Percentiles rank a stretch among this genome's conserved stretches.
These are phyloP conservation scores for slime mould (Dictyostelium discoideum) DNA, from an alignment of 78 protist genomes.

Conservation along the genomic window DNA sequence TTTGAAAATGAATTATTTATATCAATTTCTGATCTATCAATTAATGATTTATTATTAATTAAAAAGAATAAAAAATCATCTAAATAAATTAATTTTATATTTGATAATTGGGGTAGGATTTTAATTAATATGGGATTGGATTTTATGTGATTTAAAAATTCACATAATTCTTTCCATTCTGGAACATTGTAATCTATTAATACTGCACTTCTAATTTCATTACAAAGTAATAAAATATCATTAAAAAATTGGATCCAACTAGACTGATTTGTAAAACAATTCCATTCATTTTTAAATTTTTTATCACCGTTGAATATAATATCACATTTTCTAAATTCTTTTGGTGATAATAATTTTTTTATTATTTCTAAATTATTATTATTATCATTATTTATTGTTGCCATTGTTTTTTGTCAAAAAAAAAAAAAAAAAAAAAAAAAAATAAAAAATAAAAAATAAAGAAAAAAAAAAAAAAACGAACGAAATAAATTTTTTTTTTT, in stretches of 20 bases:
- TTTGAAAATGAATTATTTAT: not conserved
- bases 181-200: slow-evolving; percentile 8
- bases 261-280: not conserved
- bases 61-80: slow-evolving; percentile 24
- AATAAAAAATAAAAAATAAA: not conserved
- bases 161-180: slow-evolving; percentile 13
- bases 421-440: not conserved
- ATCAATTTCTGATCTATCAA: not conserved
- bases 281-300: slow-evolving; percentile 7
- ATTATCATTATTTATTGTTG: not conserved
- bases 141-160: not conserved
- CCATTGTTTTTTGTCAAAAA: not conserved
- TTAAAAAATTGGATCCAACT: slow-evolving; percentile 7
- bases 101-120: not conserved
- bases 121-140: not conserved
- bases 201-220: not conserved
- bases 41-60: not conserved
- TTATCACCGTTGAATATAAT: not conserved
- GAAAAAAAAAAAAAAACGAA: not conserved
- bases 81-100: not conserved
- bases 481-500: too few relatives aligned
- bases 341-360: not conserved
- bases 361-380: not conserved
- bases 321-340: not conserved
- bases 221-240: not conserved